phyloP scores from a whole-genome alignment of 176 grass and related monocot species.

The Areca catechu region DNA sequence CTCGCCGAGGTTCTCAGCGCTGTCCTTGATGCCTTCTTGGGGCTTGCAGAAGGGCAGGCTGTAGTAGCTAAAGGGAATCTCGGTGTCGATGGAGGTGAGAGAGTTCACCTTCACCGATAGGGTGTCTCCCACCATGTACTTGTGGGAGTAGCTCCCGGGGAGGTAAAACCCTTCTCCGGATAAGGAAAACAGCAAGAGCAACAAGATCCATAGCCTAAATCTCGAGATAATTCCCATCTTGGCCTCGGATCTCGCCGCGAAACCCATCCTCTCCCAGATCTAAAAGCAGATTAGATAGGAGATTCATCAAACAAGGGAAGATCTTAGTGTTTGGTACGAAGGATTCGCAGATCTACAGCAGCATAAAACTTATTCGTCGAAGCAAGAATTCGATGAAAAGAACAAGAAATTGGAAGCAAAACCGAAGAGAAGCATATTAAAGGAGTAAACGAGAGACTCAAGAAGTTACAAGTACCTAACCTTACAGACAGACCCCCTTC shows the following conservation, averaged over 20 bases:
- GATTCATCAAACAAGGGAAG: no score
- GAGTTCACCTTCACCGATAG: conserved; percentile 45
- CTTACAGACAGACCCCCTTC: no score
- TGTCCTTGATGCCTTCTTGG: conserved; percentile 30
- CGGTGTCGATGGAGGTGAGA: conserved; percentile 38
- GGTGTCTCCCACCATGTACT: conserved; percentile 9
- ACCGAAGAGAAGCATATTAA: no score
- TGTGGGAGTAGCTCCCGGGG: conserved; percentile 36
- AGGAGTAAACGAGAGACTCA: no score
- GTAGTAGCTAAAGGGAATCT: conserved; percentile 45
- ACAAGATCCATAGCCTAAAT: conserved; percentile 19
- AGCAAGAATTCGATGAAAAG: no score
- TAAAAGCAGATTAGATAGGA: neutral
- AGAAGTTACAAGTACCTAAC: no score
- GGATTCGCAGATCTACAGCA: no score
- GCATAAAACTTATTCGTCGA: no score
- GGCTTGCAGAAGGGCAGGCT: conserved; percentile 41
- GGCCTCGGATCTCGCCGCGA: neutral
- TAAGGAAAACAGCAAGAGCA: neutral
- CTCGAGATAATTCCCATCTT: conserved; percentile 19
- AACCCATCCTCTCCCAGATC: conserved; percentile 3
- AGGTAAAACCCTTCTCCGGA: conserved; percentile 34
- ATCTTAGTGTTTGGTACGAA: no score
- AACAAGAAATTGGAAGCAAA: no score
- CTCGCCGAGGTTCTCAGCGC: conserved; percentile 43